Percentiles rank a stretch among this genome's conserved stretches.
Evolutionary conservation across 306 rosid species (phyloP).

Genomic region (Malus sieversii): DNA sequence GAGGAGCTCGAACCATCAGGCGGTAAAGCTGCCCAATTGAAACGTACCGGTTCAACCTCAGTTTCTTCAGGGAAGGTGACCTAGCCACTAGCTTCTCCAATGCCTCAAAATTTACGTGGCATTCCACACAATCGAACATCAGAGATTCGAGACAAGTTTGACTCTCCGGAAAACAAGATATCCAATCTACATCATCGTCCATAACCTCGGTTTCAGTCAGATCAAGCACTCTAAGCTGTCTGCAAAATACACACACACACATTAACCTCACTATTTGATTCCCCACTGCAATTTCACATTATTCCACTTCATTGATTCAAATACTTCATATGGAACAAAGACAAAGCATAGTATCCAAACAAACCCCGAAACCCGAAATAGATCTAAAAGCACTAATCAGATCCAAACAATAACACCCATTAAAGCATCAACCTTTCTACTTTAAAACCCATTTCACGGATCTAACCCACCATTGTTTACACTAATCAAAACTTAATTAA

Average conservation of each 20-base stretch:
- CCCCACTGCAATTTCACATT: constrained; percentile 11
- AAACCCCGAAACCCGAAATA: background rate
- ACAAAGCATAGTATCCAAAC: constrained; percentile 5
- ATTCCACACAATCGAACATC: constrained; percentile 63
- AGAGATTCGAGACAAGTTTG: constrained; percentile 59
- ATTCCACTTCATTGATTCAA: background rate
- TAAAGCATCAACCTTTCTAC: background rate
- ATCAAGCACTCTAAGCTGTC: constrained; percentile 72
- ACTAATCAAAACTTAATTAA: background rate
- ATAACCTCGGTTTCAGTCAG: constrained; percentile 57
- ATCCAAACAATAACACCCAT: constrained; percentile 15
- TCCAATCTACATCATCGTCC: constrained; percentile 70
- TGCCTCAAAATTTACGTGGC: constrained; percentile 54
- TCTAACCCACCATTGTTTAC: background rate
- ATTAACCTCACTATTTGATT: background rate
- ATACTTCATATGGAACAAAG: background rate
- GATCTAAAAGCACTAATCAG: constrained; percentile 17
- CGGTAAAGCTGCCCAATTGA: constrained; percentile 50
- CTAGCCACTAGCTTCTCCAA: constrained; percentile 75
- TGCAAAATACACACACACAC: constrained; percentile 24
- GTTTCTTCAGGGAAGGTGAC: constrained; percentile 73
- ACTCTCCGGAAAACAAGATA: constrained; percentile 62
- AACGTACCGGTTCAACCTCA: constrained; percentile 47
- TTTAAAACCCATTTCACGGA: background rate
- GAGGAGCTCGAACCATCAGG: constrained; percentile 58